These are phyloP conservation scores for Monosporascus sp. DNA, from an alignment of 2,329 filamentous ascomycete species.

Conservation along the genomic window DNA sequence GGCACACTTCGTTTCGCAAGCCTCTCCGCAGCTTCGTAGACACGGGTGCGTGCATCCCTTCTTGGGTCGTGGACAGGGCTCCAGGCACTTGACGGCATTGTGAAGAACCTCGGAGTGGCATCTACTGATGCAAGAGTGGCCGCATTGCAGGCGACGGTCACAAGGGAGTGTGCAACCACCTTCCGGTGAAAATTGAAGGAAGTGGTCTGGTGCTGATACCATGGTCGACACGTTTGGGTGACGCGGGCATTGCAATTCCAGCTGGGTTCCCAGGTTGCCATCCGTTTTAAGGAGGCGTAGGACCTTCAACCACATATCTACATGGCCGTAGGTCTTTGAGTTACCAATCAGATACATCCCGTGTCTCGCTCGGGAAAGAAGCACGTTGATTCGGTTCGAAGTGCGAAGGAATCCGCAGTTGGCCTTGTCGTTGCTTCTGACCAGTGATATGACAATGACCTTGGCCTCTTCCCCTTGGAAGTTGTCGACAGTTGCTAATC, in stretches of 20 bases:
- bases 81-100: conserved; percentile 38
- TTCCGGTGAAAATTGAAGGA: conserved; percentile 51
- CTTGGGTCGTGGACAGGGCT: conserved; percentile 37
- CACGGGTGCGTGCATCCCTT: conserved; percentile 41
- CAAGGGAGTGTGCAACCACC: conserved; percentile 55
- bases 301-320: conserved; percentile 61
- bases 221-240: conserved; percentile 48
- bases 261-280: conserved; percentile 40
- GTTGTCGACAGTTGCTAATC: conserved; percentile 65
- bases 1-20: conserved; percentile 33
- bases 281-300: conserved; percentile 42
- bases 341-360: conserved; percentile 71
- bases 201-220: conserved; percentile 52
- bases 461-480: conserved; percentile 75
- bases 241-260: conserved; percentile 56
- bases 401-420: conserved; percentile 62
- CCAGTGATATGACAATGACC: conserved; percentile 63
- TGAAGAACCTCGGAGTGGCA: conserved; percentile 47
- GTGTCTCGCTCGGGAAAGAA: conserved; percentile 61
- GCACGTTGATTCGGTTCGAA: conserved; percentile 63
- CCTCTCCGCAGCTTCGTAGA: conserved; percentile 36
- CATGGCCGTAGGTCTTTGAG: conserved; percentile 46
- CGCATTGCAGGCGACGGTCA: conserved; percentile 40
- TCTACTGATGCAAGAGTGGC: conserved; percentile 39
- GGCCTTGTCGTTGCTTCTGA: conserved; percentile 58